phyloP scores from a whole-genome alignment of 495 filamentous ascomycete genomes.

The Acidomyces sp. region DNA sequence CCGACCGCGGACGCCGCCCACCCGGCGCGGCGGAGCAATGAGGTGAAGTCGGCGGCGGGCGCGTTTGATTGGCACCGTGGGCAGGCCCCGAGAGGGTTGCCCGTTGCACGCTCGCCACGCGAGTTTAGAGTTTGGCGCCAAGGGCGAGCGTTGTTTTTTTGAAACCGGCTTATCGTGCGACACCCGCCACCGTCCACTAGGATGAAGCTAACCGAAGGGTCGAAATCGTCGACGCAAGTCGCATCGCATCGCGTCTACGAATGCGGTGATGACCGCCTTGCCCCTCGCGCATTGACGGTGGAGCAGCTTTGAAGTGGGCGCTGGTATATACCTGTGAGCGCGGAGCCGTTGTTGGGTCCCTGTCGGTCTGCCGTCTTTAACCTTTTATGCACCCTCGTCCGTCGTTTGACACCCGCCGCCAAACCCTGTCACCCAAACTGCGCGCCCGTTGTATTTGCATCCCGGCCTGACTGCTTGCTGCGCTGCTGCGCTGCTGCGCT shows the following conservation, averaged over 20 bases:
- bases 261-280: background rate
- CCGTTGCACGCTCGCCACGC: too few relatives aligned
- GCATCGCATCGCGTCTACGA: background rate
- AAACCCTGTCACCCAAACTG: slow-evolving; percentile 10
- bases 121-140: too few relatives aligned
- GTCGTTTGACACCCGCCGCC: background rate
- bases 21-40: background rate
- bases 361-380: background rate
- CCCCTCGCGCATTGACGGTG: background rate
- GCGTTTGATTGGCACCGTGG: too few relatives aligned
- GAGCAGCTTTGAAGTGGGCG: background rate
- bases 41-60: too few relatives aligned
- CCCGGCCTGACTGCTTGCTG: background rate
- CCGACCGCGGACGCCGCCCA: background rate
- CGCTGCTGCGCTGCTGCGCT: background rate
- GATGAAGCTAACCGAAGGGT: background rate
- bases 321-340: background rate
- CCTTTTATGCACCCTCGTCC: background rate
- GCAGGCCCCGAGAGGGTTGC: too few relatives aligned
- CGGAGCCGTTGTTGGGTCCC: background rate
- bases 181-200: background rate
- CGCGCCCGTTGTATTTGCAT: slow-evolving; percentile 1
- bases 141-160: too few relatives aligned
- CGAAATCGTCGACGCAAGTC: background rate
- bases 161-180: too few relatives aligned